phyloP scores from a whole-genome alignment of 257 asterid species.

The Nicotiana tomentosiformis region DNA sequence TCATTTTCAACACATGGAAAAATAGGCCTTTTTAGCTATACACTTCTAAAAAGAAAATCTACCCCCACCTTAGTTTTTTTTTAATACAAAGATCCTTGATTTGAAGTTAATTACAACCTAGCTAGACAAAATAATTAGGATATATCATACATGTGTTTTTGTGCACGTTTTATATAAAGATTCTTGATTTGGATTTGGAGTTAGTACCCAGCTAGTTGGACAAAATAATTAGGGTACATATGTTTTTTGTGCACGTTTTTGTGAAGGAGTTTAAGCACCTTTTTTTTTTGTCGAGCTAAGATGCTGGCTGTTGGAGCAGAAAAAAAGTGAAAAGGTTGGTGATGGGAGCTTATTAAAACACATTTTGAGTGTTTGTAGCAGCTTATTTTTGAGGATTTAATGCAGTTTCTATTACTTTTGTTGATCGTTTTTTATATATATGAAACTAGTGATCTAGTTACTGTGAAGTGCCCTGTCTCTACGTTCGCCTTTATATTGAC shows the following conservation, averaged over 20 bases:
- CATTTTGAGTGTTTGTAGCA: background rate
- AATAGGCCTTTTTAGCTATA: background rate
- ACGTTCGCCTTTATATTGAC: background rate
- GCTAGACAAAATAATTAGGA: background rate
- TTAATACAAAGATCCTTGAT: background rate
- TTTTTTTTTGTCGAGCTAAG: background rate
- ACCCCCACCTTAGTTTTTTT: no score
- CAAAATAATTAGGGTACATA: background rate
- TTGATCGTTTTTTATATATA: background rate
- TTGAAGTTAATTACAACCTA: background rate
- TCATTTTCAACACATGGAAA: background rate
- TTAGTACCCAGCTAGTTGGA: background rate
- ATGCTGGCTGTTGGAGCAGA: background rate
- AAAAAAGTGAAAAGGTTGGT: background rate
- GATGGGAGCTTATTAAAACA: background rate
- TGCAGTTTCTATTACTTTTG: background rate
- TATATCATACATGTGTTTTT: background rate
- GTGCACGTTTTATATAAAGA: background rate
- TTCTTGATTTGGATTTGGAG: background rate
- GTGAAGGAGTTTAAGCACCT: background rate
- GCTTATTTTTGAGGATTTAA: background rate
- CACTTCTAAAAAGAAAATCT: background rate
- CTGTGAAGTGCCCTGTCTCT: background rate
- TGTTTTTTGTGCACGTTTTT: background rate
- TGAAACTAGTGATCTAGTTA: background rate